Percentiles rank a stretch among this genome's conserved stretches.
These are phyloP conservation scores for Podaxis sp. DNA, from an alignment of 768 basidiomycete genomes.

Conservation along the genomic window DNA sequence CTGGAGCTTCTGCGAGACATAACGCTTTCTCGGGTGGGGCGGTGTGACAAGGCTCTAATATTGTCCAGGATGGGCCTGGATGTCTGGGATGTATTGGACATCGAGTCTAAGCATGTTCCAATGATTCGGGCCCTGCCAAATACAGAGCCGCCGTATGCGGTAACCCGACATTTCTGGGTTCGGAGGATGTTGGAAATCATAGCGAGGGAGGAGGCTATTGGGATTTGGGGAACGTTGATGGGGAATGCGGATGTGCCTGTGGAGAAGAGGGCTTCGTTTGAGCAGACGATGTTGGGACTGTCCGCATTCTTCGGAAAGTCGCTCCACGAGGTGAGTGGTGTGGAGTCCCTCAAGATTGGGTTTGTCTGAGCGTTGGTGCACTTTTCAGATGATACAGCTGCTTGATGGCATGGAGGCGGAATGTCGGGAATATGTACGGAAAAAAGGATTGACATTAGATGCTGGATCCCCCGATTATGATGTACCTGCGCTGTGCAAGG, in stretches of 20 bases:
- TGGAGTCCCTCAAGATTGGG: not conserved
- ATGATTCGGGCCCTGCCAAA: not conserved
- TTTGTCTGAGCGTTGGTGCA: not conserved
- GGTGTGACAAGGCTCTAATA: constrained; percentile 38
- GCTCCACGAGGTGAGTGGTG: constrained; percentile 13
- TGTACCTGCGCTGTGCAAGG: constrained; percentile 34
- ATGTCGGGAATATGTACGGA: constrained; percentile 41
- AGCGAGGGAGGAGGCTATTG: constrained; percentile 14
- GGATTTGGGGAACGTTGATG: constrained; percentile 7
- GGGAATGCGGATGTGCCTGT: not conserved
- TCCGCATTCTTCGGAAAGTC: constrained; percentile 17
- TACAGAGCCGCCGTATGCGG: constrained; percentile 4
- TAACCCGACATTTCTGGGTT: constrained; percentile 30
- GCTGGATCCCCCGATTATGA: constrained; percentile 31
- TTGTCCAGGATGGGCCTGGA: constrained; percentile 48
- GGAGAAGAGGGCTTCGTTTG: constrained; percentile 8
- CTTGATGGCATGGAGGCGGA: constrained; percentile 38
- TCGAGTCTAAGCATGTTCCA: constrained; percentile 13
- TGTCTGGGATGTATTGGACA: constrained; percentile 53
- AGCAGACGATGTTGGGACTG: constrained; percentile 11
- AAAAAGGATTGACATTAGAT: constrained; percentile 27
- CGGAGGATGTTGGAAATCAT: constrained; percentile 6
- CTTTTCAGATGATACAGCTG: constrained; percentile 35
- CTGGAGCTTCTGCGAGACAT: constrained; percentile 42
- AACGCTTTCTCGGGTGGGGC: constrained; percentile 32